Conservation (phyloP, 352 stramenopile genomes). For the Globisporangium sylvaticum region DNA sequence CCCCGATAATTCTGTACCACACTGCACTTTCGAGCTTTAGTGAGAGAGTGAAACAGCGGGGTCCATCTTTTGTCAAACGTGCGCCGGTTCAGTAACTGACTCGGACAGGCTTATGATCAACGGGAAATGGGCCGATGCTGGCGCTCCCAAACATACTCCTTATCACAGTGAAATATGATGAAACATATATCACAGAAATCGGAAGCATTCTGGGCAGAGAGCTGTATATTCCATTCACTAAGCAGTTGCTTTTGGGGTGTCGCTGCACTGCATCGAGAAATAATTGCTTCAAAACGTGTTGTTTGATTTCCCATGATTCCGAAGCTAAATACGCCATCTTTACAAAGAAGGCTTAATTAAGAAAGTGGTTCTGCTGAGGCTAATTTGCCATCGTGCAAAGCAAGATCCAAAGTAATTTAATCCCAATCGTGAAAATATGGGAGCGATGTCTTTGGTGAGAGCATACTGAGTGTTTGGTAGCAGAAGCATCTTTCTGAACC, state of each 20-base stretch:
- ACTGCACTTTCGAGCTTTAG: background rate
- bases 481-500: background rate
- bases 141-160: background rate
- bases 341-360: too few species aligned
- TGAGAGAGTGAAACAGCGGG: background rate
- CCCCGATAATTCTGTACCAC: too few species aligned
- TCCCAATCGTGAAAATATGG: background rate
- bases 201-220: too few species aligned
- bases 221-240: background rate
- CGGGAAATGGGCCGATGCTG: background rate
- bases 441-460: background rate
- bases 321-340: too few species aligned
- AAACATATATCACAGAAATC: background rate
- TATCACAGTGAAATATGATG: too few species aligned
- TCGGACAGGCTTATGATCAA: background rate
- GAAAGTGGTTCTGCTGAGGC: too few species aligned
- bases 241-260: too few species aligned
- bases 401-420: background rate
- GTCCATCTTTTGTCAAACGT: background rate
- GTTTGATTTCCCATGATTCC: too few species aligned
- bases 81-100: too few species aligned
- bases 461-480: background rate
- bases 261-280: too few species aligned
- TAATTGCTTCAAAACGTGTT: too few species aligned
- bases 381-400: background rate